These are phyloP conservation scores for Ophiobolus disseminans DNA, from an alignment of 2,329 filamentous ascomycete genomes.

Conservation along the genomic window DNA sequence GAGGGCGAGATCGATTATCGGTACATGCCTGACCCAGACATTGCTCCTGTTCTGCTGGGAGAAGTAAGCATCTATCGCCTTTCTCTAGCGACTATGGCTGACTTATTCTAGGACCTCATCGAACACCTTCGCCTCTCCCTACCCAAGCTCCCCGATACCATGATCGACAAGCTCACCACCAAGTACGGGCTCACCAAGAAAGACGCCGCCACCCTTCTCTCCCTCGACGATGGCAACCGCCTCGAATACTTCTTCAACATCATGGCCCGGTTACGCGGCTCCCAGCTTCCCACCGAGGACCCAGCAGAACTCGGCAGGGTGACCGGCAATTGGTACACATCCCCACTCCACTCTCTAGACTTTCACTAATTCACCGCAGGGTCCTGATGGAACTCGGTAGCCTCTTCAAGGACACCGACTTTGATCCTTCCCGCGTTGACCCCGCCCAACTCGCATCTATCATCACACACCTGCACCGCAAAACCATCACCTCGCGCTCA, in stretches of 20 bases:
- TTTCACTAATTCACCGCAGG: conserved; percentile 36
- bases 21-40: conserved; percentile 97
- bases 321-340: conserved; percentile 63
- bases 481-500: conserved; percentile 60
- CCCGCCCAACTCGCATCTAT: conserved; percentile 53
- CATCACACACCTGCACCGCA: conserved; percentile 49
- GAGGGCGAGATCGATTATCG: conserved; percentile 97
- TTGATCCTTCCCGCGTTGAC: conserved; percentile 51
- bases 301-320: conserved; percentile 51
- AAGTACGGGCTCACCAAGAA: conserved; percentile 76
- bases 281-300: not conserved
- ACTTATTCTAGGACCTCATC: conserved; percentile 64
- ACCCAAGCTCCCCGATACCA: conserved; percentile 74
- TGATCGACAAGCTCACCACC: conserved; percentile 67
- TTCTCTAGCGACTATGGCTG: conserved; percentile 5
- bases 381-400: conserved; percentile 61
- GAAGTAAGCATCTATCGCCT: conserved; percentile 38
- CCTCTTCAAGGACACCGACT: conserved; percentile 52
- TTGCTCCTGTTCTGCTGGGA: conserved; percentile 79
- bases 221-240: conserved; percentile 78
- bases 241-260: conserved; percentile 82
- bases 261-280: conserved; percentile 50
- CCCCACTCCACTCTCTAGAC: not conserved
- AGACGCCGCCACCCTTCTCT: conserved; percentile 81
- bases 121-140: conserved; percentile 67